Evolutionary conservation across 192 early-diverging fungal genomes (phyloP), one percentile per base, ranked within the genome.

Genomic region (Coemansia sp.): DNA sequence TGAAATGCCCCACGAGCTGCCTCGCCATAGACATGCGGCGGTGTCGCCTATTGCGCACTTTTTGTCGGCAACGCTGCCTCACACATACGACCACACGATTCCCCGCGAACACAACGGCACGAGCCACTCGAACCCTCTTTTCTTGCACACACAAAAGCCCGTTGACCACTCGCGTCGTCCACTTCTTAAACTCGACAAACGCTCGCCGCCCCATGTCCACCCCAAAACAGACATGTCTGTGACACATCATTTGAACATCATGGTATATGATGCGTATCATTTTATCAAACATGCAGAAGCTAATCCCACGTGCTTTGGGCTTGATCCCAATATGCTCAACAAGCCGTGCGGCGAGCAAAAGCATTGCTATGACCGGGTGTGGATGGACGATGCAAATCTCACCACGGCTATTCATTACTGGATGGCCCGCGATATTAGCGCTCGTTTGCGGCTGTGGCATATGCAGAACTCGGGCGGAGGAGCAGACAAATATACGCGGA

Each of bases 221-320:
- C 35, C 68, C 54, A 57, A 15, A 8, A 15, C 37, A 4, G 58
- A 37, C 23, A 21, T 25, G 5, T 15, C 48, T 24, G n/a, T 22
- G 10, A 35, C 32, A 8, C 32, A 35, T 35, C 32, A 9, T 7
- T 35, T 35, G 32, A 35, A 35, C 32, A 35, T 35, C 32, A 80
- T 80, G 78, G 68, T 80, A 5, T 80, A 80, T 43, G 72, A 80
- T 49, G 78, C 78, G 7, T 71, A 80, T 50, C 54, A 70, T 55
- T 80, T 80, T 65, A 64, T 80, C 45, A 80, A 80, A 69, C 78
- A 80, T 58, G 78, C 72, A 10, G 39, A 67, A 32, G 43, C 60
- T 17, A 75, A 65, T 41, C 78, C 78, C 12, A 41, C 10, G 0
- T 80, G 78, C 63, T 80, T 74, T 55, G 69, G 60, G 27, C 49